Base-by-base conservation (phyloP, 2,329 filamentous ascomycete genomes). In the Mycosphaerella sp. region DNA sequence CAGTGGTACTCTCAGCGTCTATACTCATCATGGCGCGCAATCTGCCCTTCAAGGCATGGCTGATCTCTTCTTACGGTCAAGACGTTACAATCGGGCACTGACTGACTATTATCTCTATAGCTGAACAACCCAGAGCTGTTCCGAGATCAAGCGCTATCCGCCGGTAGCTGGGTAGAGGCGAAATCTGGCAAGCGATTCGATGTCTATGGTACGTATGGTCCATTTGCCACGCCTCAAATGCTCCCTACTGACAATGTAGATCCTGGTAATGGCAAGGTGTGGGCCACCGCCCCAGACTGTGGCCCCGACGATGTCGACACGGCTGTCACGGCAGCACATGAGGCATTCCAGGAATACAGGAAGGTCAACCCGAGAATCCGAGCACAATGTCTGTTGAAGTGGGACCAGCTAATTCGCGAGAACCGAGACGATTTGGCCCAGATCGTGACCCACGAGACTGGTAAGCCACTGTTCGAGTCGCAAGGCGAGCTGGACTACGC, bases 321-420 rank as follows among this genome's bases (percentile, higher is more conserved):
- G 4, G 78, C 82, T 1, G 80, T 85, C 6, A 69, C 79, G 59
- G 74, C 76, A 37, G 78, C 83, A 0, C 73, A 84, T 53, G 68
- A 69, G n/a, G 79, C 80, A 3, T 86, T 86, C 60, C 69, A 80
- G 55, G 68, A 68, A 16, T 87, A 79, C 68, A 75, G 73, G 52
- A 82, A 80, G 55, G 68, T 76, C 49, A 84, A 78, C 57, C 82
- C 84, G 0, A 74, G 80, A 13, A 73, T 74, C 46, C 76, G 82
- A 47, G 82, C 82, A 1, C 77, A 84, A 59, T 77, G 79, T 66
- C 70, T 87, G 8, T 67, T 82, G 49, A 80, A 80, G 65, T 86
- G 82, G 81, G 79, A 86, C 66, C 66, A 74, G 3, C 71, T 86
- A 49, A 84, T 85, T 57, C 75, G 77, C 6, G 79, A 79, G 46